phyloP scores from a whole-genome alignment of 805 yeast species.

The Nakazawaea anatomiae region DNA sequence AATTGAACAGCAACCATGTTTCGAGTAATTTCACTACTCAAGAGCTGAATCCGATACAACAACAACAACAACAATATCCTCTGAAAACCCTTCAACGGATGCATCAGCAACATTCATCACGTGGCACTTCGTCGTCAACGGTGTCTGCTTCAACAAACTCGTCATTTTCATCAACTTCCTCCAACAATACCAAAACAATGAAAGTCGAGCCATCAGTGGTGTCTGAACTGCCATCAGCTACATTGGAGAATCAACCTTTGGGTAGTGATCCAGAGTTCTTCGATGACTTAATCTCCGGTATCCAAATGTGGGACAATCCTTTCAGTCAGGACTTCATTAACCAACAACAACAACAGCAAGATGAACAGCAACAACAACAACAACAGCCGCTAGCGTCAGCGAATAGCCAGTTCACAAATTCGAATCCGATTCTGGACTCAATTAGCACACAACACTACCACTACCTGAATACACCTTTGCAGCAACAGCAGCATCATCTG shows the following conservation, averaged over 20 bases:
- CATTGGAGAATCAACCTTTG: background rate
- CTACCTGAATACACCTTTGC: background rate
- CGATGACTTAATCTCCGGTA: slow-evolving; percentile 1
- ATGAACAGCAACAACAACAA: background rate
- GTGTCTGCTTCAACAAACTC: background rate
- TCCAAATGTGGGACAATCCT: slow-evolving; percentile 4
- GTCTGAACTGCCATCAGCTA: background rate
- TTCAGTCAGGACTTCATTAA: background rate
- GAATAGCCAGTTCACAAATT: background rate
- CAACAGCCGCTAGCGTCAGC: background rate
- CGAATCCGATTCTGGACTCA: background rate
- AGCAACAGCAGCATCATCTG: background rate
- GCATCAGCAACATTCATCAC: background rate
- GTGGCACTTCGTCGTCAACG: background rate
- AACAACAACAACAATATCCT: background rate
- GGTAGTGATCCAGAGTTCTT: slow-evolving; percentile 2
- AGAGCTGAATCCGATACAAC: background rate
- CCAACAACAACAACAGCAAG: background rate
- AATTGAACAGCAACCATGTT: background rate
- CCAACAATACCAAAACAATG: background rate
- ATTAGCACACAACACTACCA: background rate
- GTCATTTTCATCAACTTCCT: background rate
- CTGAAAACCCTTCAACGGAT: background rate
- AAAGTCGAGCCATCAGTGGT: background rate
- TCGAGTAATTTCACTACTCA: too few relatives aligned